phyloP scores from a whole-genome alignment of 2,329 filamentous ascomycete species.

The Coniochaeta sp. region DNA sequence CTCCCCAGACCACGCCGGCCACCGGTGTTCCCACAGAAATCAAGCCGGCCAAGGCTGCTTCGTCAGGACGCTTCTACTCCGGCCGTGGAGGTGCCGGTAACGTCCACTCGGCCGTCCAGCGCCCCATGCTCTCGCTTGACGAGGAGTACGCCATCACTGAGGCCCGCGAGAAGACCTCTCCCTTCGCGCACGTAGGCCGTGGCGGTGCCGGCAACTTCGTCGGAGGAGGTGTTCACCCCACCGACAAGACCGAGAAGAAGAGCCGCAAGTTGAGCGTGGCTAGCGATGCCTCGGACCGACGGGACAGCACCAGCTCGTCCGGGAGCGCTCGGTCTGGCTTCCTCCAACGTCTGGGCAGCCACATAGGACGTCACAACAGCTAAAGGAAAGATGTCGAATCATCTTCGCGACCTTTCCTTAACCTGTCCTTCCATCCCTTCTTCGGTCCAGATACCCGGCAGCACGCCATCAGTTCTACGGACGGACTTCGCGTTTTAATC shows the following conservation, averaged over 20 bases:
- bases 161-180: constrained; percentile 41
- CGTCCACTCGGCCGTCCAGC: constrained; percentile 42
- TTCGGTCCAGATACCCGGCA: not conserved
- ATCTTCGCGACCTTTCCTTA: not conserved
- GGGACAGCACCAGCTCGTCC: constrained; percentile 9
- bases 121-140: constrained; percentile 58
- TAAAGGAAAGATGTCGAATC: not conserved
- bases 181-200: constrained; percentile 54
- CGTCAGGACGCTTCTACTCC: constrained; percentile 50
- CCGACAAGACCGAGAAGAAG: constrained; percentile 3
- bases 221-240: constrained; percentile 9
- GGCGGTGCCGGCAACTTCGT: constrained; percentile 56
- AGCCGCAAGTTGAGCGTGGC: constrained; percentile 13
- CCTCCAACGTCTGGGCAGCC: not conserved
- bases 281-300: constrained; percentile 7
- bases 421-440: not conserved
- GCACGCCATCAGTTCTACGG: not conserved
- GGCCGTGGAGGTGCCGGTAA: constrained; percentile 64
- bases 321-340: constrained; percentile 19
- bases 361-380: not conserved
- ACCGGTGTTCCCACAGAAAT: constrained; percentile 44
- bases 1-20: constrained; percentile 34
- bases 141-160: constrained; percentile 54
- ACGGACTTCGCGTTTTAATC: not conserved
- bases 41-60: constrained; percentile 27